phyloP scores from a whole-genome alignment of 2,329 filamentous ascomycete genomes.

The Dothideomycetes sp. region DNA sequence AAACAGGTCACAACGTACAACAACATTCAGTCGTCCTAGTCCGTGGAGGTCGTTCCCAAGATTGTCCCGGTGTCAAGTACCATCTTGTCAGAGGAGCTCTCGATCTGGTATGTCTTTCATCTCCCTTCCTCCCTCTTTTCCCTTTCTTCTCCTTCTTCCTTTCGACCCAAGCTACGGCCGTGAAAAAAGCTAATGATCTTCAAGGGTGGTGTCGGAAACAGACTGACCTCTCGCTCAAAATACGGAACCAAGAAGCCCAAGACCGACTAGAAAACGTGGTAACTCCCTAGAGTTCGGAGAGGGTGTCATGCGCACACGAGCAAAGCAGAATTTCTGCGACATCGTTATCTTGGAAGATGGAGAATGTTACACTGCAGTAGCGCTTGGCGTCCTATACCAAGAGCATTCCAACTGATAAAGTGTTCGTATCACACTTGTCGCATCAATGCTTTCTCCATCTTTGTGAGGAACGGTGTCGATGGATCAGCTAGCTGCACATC shows the following conservation, averaged over 20 bases:
- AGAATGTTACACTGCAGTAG: slow-evolving; percentile 4
- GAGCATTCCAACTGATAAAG: not conserved
- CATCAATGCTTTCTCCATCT: not conserved
- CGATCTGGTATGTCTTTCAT: slow-evolving; percentile 64
- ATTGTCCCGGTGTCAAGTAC: slow-evolving; percentile 98
- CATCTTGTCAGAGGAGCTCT: slow-evolving; percentile 83
- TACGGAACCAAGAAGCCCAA: slow-evolving; percentile 99
- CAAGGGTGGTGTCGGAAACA: slow-evolving; percentile 81
- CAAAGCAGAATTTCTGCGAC: not conserved
- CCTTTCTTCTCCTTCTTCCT: too few relatives aligned
- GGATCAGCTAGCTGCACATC: too few relatives aligned
- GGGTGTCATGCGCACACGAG: not conserved
- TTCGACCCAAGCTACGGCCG: not conserved
- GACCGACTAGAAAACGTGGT: slow-evolving; percentile 44
- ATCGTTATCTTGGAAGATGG: not conserved
- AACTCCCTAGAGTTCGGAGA: not conserved
- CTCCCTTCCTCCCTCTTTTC: not conserved
- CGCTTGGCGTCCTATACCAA: slow-evolving; percentile 11
- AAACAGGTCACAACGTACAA: slow-evolving; percentile 85
- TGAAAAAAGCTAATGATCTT: slow-evolving; percentile 1
- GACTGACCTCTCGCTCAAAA: slow-evolving; percentile 81
- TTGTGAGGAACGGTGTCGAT: not conserved
- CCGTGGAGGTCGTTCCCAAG: slow-evolving; percentile 84
- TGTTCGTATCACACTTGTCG: not conserved
- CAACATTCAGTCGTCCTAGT: slow-evolving; percentile 97